A percentile compares a stretch with the other conserved stretches of the same genome.
phyloP scores from a whole-genome alignment of 148 eudicot species.

The Rhododendron ferrugineum region DNA sequence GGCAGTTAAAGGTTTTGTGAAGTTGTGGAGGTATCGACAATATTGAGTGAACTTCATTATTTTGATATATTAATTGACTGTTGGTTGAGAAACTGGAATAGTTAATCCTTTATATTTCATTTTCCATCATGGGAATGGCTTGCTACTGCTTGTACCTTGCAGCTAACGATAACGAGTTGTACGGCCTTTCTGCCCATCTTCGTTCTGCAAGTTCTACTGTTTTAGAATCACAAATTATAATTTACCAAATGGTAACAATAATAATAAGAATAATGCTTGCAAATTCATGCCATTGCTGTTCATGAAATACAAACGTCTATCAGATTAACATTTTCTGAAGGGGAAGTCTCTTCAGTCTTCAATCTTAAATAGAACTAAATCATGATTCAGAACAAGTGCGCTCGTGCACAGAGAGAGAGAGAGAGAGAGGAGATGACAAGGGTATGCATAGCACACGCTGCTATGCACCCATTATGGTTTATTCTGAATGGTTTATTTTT shows the following conservation, averaged over 20 bases:
- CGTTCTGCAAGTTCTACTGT: not conserved
- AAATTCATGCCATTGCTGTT: not conserved
- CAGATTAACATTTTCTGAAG: not conserved
- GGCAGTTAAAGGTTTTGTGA: not conserved
- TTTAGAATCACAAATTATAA: not conserved
- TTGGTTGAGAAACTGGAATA: not conserved
- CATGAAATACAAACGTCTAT: not conserved
- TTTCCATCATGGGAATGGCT: not conserved
- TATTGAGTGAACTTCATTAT: not conserved
- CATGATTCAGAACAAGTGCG: not conserved
- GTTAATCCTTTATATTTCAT: not conserved
- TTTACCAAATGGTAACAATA: not conserved
- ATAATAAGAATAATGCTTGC: not conserved
- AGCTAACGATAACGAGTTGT: not conserved
- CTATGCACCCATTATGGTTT: too few species aligned
- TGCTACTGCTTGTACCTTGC: not conserved
- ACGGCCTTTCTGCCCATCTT: not conserved
- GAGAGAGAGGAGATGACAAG: too few species aligned
- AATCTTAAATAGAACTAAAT: not conserved
- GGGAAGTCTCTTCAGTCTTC: not conserved
- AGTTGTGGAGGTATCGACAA: not conserved
- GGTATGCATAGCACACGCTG: too few species aligned
- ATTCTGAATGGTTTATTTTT: too few species aligned
- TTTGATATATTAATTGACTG: not conserved
- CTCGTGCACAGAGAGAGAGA: too few species aligned